phyloP scores from a whole-genome alignment of 75 land plant genomes.

The Picea glauca region DNA sequence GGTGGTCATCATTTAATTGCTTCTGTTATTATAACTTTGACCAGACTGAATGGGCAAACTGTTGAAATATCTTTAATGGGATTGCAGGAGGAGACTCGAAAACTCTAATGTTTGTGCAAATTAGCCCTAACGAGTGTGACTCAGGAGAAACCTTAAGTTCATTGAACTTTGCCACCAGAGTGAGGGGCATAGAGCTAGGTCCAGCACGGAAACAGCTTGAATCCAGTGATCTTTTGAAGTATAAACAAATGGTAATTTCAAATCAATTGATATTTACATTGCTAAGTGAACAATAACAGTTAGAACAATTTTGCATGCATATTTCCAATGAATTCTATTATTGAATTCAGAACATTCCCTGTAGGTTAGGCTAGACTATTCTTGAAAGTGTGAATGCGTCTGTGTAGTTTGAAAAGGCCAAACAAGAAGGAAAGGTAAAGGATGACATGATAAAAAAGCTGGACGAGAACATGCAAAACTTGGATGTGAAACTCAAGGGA shows the following conservation, averaged over 20 bases:
- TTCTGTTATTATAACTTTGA: not conserved
- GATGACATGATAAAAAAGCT: slow-evolving; percentile 69
- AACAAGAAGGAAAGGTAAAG: slow-evolving; percentile 61
- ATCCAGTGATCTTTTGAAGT: slow-evolving; percentile 73
- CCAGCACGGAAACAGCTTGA: slow-evolving; percentile 83
- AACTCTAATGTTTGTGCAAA: slow-evolving; percentile 96
- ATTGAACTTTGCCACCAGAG: slow-evolving; percentile 87
- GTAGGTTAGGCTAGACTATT: not conserved
- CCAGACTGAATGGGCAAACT: not conserved
- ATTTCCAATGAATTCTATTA: not conserved
- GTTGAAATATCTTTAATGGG: not conserved
- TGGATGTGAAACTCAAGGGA: slow-evolving; percentile 61
- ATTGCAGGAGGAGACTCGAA: slow-evolving; percentile 91
- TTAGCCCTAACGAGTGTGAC: slow-evolving; percentile 82
- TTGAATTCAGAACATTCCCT: not conserved
- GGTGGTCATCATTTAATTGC: not conserved
- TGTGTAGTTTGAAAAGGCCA: slow-evolving; percentile 79
- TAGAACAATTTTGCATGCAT: not conserved
- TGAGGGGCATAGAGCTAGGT: slow-evolving; percentile 90
- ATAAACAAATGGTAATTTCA: slow-evolving; percentile 66
- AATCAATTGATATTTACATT: not conserved
- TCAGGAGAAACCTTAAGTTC: slow-evolving; percentile 84
- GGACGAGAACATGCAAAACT: slow-evolving; percentile 64
- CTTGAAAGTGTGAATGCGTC: not conserved
- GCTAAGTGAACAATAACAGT: not conserved